Evolutionary conservation across 441 rosid species (phyloP), one percentile per base, ranked within the genome.

Genomic region (Adansonia grandidieri): DNA sequence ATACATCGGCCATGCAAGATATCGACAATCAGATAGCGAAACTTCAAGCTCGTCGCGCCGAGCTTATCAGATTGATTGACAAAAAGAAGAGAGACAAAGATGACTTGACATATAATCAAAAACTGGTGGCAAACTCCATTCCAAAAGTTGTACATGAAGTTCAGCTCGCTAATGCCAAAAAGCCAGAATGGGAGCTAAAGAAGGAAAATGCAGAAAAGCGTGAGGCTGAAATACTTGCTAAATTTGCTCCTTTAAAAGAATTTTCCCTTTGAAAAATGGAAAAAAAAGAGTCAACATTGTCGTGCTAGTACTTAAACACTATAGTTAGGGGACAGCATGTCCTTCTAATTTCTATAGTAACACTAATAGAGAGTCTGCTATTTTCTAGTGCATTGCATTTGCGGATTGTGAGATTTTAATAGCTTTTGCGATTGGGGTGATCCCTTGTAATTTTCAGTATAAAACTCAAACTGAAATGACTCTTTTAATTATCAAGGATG

Each of bases 11-110:
- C 0, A 83, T 93, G 48, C 82, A 88, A 58, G 93, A 87, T 13
- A 90, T 92, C 1, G 92, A 93, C 72, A 77, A 86, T 9, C 93
- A 90, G 73, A 92, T 93, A 3, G 85, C 83, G 6, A 87, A 80
- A 77, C 97, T 93, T 56, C 86, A 88, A 76, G 73, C 87, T 11
- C 86, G 75, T 61, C 80, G 92, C 14, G 61, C 82, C 2, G 92
- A 85, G 82, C 83, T 93, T 28, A 83, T 73, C 2, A 24, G 64
- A 24, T 73, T 82, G 56, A 83, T 87, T 0, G 88, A 86, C 24
- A 78, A 9, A 20, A 89, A 87, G 83, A 90, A 88, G 80, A 79
- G 71, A 62, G 87, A 82, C 4, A 87, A 78, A 78, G 78, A 69
- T 15, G 92, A 88, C 79, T 64, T 89, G 73, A 76, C 70, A 44